Evolutionary conservation across 176 grass and related monocot genomes (phyloP).

Genomic region (Poa pratensis): DNA sequence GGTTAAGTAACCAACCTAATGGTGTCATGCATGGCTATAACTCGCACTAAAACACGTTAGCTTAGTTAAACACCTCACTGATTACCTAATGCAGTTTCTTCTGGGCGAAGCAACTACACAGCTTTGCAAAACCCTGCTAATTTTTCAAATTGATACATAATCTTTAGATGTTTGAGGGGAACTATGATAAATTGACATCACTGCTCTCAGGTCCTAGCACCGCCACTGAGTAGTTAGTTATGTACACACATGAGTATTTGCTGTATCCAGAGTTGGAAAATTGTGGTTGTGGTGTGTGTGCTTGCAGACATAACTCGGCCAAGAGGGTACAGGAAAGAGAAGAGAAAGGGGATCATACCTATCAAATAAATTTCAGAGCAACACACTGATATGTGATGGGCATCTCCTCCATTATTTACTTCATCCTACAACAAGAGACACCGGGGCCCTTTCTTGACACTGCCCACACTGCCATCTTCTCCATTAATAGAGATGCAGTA

Average conservation of each 20-base stretch:
- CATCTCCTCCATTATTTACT: constrained; percentile 46
- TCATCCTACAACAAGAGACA: constrained; percentile 41
- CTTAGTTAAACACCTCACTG: background rate
- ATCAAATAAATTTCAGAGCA: background rate
- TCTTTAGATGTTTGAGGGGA: too few species aligned
- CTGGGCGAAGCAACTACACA: too few species aligned
- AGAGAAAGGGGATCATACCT: constrained; percentile 34
- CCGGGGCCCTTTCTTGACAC: constrained; percentile 45
- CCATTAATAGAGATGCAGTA: constrained; percentile 49
- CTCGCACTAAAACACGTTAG: background rate
- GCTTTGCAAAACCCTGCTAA: too few species aligned
- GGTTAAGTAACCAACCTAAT: background rate
- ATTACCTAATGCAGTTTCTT: too few species aligned
- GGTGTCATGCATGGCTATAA: background rate
- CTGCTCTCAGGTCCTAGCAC: too few species aligned
- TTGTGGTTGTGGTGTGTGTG: background rate
- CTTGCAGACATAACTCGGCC: constrained; percentile 16
- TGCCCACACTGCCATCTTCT: constrained; percentile 42
- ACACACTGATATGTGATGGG: constrained; percentile 1
- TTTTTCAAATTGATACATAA: too few species aligned
- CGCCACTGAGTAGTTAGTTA: too few species aligned
- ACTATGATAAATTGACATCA: too few species aligned
- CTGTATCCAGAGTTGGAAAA: constrained; percentile 3
- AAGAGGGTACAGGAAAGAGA: constrained; percentile 27
- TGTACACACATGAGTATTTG: background rate